Evolutionary conservation across 2,329 filamentous ascomycete genomes (phyloP), one percentile per base, ranked within the genome.

Genomic region (Tolypocladium tundrense): DNA sequence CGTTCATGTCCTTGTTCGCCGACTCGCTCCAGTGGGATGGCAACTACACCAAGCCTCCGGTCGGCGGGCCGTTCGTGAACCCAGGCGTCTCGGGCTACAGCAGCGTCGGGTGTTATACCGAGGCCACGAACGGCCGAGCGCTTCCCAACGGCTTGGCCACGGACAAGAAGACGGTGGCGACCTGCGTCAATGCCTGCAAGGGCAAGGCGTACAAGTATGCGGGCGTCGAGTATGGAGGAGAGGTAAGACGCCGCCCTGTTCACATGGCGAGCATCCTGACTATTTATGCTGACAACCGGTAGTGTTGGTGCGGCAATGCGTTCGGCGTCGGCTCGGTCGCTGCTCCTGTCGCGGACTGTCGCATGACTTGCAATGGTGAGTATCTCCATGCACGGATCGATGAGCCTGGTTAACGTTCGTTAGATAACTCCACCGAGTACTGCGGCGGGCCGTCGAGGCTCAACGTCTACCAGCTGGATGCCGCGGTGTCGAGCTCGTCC

Each of bases 1-100:
- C 72, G 8, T 79, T 74, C 66, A 73, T 84, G 57, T 82, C 76
- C 48, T 62, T 82, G 1, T 83, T 80, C 56, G 75, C 74, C 4
- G 72, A 75, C 56, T 62, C 67, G 0, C 41, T 67, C 1, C 64
- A 66, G 9, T 70, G 62, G 55, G 60, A 68, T 50, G 69, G 67
- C 19, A 68, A 69, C 56, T 62, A 57, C 19, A 68, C 67, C 4
- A 63, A 60, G 1, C 63, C 55, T 3, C 54, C 64, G 1, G 55
- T 61, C 1, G 16, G 60, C 2, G 66, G 58, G 1, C 70, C 72
- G 0, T 60, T 63, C 9, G 69, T 73, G 3, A 78, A 78, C 60
- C 72, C 73, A 0, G 73, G 73, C 0, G 70, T 72, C 0, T 60
- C 60, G 1, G 71, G 70, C 0, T 76, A 74, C 51, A 60, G 53